Base-by-base conservation (phyloP, 2,329 filamentous ascomycete genomes). In the Cadophora sp. region DNA sequence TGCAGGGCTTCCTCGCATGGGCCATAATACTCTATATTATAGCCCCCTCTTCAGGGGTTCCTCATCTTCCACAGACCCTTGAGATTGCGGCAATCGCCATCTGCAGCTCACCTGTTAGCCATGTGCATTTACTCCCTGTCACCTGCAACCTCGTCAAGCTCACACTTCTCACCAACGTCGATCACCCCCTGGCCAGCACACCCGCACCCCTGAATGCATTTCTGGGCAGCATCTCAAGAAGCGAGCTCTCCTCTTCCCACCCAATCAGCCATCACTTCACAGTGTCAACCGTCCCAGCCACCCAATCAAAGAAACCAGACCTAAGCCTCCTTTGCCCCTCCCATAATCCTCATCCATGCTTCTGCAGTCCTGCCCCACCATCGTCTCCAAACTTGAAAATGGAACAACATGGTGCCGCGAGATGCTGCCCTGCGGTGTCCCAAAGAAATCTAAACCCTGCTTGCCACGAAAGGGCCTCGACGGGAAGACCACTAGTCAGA, bases 321-420 rank as follows among this genome's bases (percentile, higher is more conserved):
- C 29, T 34, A 58, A 58, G 55, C 22, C 61, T 53, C 51, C 59
- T 64, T 27, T 62, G 14, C 60, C 11, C 27, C 40, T 29, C 16
- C n/a, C 43, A 37, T 29, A 26, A 27, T 55, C 55, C 63, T 29
- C 22, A 66, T 60, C 34, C 31, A 43, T 46, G 48, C 34, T 48
- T 31, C 43, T 40, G 19, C 48, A 64, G 40, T 53, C 50, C 16
- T 55, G 65, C 63, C 66, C 66, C 65, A 65, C 62, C 37, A 46
- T 71, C 67, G 70, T 71, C 66, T 72, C 70, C 68, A 70, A 64
- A 48, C 27, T 64, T 51, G 59, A 64, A 53, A 69, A 58, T 56
- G 65, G 60, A 31, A 27, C 27, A 50, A 14, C 64, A 63, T 31
- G 43, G 43, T 29, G 24, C 19, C 24, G 48, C 9, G 29, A 24